Evolutionary conservation across 2,329 filamentous ascomycete species (phyloP).

Genomic region (Curvularia verruculosa): DNA sequence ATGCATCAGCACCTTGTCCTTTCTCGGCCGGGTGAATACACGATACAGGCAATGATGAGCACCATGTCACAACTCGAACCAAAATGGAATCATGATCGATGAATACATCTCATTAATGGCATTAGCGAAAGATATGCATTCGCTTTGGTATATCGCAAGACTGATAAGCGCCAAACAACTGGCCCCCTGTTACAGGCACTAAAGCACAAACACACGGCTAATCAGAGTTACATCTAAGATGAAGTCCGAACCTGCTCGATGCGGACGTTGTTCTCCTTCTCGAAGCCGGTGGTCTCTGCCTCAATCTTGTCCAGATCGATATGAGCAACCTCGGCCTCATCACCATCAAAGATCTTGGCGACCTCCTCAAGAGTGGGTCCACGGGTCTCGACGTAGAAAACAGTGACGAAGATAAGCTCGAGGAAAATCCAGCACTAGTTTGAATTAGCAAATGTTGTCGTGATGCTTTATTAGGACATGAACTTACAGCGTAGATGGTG

Average conservation of each 20-base stretch:
- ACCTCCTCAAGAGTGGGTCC: slow-evolving; percentile 74
- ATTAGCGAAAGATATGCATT: slow-evolving; percentile 4
- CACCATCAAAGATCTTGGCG: slow-evolving; percentile 72
- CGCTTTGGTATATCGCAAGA: slow-evolving; percentile 10
- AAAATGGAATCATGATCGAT: background rate
- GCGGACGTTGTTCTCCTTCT: slow-evolving; percentile 32
- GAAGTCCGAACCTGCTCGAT: slow-evolving; percentile 21
- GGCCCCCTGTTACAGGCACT: background rate
- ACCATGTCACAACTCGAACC: background rate
- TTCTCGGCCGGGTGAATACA: background rate
- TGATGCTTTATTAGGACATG: background rate
- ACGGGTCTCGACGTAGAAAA: slow-evolving; percentile 73
- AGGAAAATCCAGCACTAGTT: slow-evolving; percentile 62
- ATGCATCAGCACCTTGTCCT: background rate
- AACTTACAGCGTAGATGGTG: slow-evolving; percentile 65
- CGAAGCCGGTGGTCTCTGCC: slow-evolving; percentile 24
- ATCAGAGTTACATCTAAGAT: slow-evolving; percentile 5
- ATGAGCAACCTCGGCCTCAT: slow-evolving; percentile 56
- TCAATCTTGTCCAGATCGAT: slow-evolving; percentile 35
- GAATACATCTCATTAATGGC: slow-evolving; percentile 6
- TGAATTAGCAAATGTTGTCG: slow-evolving; percentile 13
- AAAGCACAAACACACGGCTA: slow-evolving; percentile 4
- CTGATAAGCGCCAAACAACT: slow-evolving; percentile 2
- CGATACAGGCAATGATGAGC: too few relatives aligned
- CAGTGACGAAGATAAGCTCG: slow-evolving; percentile 67